Evolutionary conservation across 2,329 filamentous ascomycete species (phyloP).

Genomic region (Nemania sp.): DNA sequence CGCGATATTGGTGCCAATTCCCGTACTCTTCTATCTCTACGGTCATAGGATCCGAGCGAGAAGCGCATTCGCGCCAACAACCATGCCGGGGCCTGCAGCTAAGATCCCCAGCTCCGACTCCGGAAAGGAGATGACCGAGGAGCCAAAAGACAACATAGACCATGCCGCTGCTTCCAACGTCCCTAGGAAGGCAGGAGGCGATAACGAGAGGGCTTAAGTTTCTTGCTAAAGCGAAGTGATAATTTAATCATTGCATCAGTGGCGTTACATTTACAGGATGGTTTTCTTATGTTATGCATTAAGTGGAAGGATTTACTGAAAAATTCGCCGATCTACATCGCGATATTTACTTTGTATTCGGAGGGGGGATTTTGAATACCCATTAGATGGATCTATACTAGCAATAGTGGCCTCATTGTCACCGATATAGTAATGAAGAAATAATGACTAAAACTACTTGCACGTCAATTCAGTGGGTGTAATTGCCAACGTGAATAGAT

Average conservation of each 20-base stretch:
- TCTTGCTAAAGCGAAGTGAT: neutral
- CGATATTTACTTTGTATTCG: neutral
- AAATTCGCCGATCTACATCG: too few species aligned
- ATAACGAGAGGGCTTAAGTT: constrained; percentile 28
- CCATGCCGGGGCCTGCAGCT: constrained; percentile 19
- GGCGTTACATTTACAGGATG: constrained; percentile 8
- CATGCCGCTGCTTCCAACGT: constrained; percentile 42
- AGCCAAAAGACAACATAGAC: constrained; percentile 38
- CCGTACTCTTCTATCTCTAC: constrained; percentile 64
- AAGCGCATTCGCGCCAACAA: constrained; percentile 60
- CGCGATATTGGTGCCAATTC: constrained; percentile 60
- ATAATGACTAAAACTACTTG: neutral
- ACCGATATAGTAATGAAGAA: neutral
- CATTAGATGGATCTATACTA: neutral
- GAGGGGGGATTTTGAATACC: neutral
- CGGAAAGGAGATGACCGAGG: constrained; percentile 37
- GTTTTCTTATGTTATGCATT: constrained; percentile 1
- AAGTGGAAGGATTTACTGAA: neutral
- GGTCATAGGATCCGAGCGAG: constrained; percentile 58
- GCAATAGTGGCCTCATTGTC: neutral
- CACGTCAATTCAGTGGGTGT: neutral
- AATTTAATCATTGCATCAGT: constrained; percentile 4
- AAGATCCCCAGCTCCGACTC: constrained; percentile 22
- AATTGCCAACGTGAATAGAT: neutral
- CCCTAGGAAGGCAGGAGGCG: constrained; percentile 37